These are phyloP conservation scores for Salix viminalis DNA, from an alignment of 345 rosid species.

Conservation along the genomic window DNA sequence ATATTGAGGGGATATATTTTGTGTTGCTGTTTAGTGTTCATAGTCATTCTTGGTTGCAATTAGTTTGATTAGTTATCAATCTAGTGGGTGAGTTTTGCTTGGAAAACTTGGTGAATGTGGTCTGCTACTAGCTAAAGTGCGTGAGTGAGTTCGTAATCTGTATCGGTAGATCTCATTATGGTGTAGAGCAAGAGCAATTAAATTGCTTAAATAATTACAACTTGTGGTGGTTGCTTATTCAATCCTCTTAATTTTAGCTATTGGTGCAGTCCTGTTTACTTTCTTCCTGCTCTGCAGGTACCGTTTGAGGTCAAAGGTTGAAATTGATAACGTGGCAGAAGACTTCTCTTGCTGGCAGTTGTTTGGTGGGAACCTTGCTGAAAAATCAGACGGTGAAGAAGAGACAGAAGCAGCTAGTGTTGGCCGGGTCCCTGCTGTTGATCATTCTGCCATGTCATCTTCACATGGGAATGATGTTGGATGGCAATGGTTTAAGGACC, in stretches of 20 bases:
- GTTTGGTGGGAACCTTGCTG: constrained; percentile 46
- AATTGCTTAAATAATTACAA: neutral
- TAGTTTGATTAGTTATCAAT: neutral
- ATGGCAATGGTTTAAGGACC: constrained; percentile 90
- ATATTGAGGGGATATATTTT: neutral
- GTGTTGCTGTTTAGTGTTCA: neutral
- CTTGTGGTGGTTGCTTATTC: neutral
- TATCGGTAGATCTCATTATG: neutral
- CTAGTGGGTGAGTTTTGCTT: neutral
- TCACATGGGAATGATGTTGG: constrained; percentile 52
- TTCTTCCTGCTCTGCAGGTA: constrained; percentile 42
- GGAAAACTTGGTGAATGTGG: neutral
- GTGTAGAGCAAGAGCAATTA: neutral
- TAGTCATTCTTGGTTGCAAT: neutral
- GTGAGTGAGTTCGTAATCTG: neutral
- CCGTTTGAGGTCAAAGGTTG: constrained; percentile 83
- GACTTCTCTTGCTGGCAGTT: constrained; percentile 86
- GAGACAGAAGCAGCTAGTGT: constrained; percentile 66
- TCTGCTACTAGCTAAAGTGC: neutral
- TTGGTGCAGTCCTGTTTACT: neutral
- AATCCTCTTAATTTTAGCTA: neutral
- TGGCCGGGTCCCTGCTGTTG: constrained; percentile 64
- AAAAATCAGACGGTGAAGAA: constrained; percentile 29
- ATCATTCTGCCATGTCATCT: constrained; percentile 49
- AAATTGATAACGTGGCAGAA: constrained; percentile 62